Base-by-base conservation (phyloP, 257 asterid species). In the Rhazya stricta region DNA sequence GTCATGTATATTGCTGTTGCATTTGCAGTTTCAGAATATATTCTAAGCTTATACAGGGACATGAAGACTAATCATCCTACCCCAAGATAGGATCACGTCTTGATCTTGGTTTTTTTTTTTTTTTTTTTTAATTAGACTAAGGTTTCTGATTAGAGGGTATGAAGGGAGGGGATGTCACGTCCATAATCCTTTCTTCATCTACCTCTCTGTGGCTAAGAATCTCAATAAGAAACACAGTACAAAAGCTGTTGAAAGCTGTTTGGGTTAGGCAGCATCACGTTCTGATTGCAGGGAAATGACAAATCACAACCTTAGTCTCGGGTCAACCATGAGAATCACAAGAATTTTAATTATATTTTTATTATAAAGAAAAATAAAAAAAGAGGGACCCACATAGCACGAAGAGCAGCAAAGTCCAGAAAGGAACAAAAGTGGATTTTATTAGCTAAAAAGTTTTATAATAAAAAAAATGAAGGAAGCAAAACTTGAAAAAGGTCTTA, bases 261-360 rank as follows among this genome's bases (percentile, higher is more conserved):
- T 53, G 50, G 50, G 56, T 21, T 61, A 30, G 54, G 67, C 67
- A 43, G 53, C 46, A 11, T 73, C 32, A 51, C 74, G 77, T 58
- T 58, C 27, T 63, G 61, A 41, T 83, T 30, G 29, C 66, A 48
- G 50, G 57, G 70, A 71, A 54, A 50, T 79, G 77, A 60, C 75
- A 30, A 43, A 69, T 54, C 73, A 58, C 76, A 69, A 69, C 70
- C 36, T 36, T 61, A n/a, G 58, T 53, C 46, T 41, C 19, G 18
- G 32, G 61, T 53, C 74, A 54, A 76, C 46, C 69, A 39, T 61
- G 34, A 66, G 50, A 18, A 37, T 63, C 69, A 63, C 69, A 63
- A 34, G 45, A 36, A 65, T 19, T 51, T 36, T 36, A 16, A 16
- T 5, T 1, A 42, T 4, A 7, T 42, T 42, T 42, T 42, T 4